phyloP scores from a whole-genome alignment of 352 stramenopile genomes.

The Phytophthora vignae region DNA sequence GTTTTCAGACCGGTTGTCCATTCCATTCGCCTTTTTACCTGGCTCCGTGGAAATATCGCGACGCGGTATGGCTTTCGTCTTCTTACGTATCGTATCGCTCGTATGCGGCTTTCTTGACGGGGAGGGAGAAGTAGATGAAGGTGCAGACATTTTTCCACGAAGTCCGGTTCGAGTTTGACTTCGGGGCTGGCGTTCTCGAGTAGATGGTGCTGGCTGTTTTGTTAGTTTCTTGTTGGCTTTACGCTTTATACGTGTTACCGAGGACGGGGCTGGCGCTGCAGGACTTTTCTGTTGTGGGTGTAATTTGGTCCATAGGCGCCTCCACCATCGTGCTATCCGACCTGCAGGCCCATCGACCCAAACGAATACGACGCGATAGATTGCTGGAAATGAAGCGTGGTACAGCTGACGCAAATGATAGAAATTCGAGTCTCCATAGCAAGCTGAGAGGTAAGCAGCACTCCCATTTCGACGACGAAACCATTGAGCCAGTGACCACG shows the following conservation, averaged over 20 bases:
- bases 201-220: not conserved
- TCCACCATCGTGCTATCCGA: conserved; percentile 50
- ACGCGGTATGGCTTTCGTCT: not conserved
- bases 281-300: conserved; percentile 1
- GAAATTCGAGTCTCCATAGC: conserved; percentile 37
- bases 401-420: conserved; percentile 49
- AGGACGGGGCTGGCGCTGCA: not conserved
- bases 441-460: not conserved
- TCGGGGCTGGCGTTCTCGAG: not conserved
- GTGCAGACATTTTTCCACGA: conserved; percentile 13
- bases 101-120: conserved; percentile 16
- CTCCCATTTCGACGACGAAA: conserved; percentile 17
- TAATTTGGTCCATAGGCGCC: not conserved
- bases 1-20: not conserved
- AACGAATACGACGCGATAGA: conserved; percentile 47
- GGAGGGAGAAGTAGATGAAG: conserved; percentile 11
- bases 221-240: conserved; percentile 22
- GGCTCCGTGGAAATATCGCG: conserved; percentile 1
- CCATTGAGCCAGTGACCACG: conserved; percentile 41
- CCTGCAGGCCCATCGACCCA: conserved; percentile 44
- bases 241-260: not conserved
- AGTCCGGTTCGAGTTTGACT: conserved; percentile 14
- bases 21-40: not conserved
- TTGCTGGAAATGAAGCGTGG: conserved; percentile 35
- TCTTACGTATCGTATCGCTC: conserved; percentile 1